Base-by-base conservation (phyloP, 805 yeast species). In the Pichia heedii region DNA sequence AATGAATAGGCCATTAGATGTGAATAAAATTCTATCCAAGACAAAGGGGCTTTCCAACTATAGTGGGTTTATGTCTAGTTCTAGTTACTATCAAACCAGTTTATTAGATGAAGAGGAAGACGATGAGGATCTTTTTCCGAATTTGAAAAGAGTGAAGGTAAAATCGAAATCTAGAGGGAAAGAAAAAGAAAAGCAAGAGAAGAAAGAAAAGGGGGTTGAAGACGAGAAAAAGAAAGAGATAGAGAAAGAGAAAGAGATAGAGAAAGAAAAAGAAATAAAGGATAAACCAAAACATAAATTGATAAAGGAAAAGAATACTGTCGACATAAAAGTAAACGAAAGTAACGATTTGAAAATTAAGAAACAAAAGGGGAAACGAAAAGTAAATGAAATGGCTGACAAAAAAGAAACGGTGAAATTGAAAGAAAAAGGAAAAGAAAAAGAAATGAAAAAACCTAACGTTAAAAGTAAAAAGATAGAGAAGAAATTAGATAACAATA, bases 101-200 rank as follows among this genome's bases (percentile, higher is more conserved):
- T 12, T 45, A 10, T 48, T 47, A 24, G 46, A 41, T 20, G 44
- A 39, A 20, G 39, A 39, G 20, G 43, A 41, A 7, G 36, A 35
- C 13, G 37, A 37, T 29, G 32, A 29, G 12, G 42, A 39, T n/a
- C 15, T 33, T 10, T 34, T 38, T 26, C 22, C 40, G 11, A 27
- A 22, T 6, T 13, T 32, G 3, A 19, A 29, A 4, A 12, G 32
- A 15, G 32, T 29, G 7, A 29, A 29, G 13, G 32, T 29, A 13
- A 29, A 12, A 15, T 13, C 12, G 32, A 12, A 16, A 24, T 24
- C 27, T 24, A 24, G 11, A 16, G 15, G 15, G 16, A 35, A 15
- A 13, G 36, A 40, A 15, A 33, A 21, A 6, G 40, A 37, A 22
- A 26, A 19, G n/a, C 30, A 26, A 22, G 22, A 22, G 19, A 36